Evolutionary conservation across 192 early-diverging fungal genomes (phyloP), one percentile per base, ranked within the genome.

Genomic region (Oehlia diaphana): DNA sequence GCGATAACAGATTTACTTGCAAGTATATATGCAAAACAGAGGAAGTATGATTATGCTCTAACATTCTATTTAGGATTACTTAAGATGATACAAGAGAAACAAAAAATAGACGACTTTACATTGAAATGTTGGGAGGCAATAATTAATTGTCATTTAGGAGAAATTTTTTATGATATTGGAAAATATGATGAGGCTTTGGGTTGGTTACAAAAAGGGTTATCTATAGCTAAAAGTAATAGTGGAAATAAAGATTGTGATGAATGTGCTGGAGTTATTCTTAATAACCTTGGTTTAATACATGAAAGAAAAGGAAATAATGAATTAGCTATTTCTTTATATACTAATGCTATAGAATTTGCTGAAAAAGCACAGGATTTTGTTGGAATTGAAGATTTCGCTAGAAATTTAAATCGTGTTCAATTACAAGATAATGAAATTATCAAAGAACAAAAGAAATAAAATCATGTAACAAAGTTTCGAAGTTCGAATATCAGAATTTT

Each of bases 121-220:
- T 88, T 80, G 78, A 70, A 82, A 26, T 90, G 89, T 67, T 76
- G 85, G 10, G 80, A 85, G 49, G 89, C 88, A 8, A 90, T 90
- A 68, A 23, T 88, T 23, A 85, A 82, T 62, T 81, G 84, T 50
- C 88, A 89, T n/a, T 82, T 90, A 61, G 84, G 86, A 14, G 89
- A 90, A 66, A 82, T 85, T 0, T 70, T 90, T 19, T 87, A 79
- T 74, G 89, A 81, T 0, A 58, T 85, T 58, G 78, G 80, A 13
- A 86, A 89, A 69, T 33, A 81, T 26, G 86, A 90, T 19, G 88
- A 88, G 28, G 88, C 88, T 4, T 63, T 90, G 44, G 89, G 89
- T 3, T 90, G 89, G 89, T 81, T 87, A 64, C 89, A 90, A 37
- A 82, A 84, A 72, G 82, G 88, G 4, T 79, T 90, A 37, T 74